Evolutionary conservation across 2,329 filamentous ascomycete species (phyloP).

Genomic region (Colletotrichum abscissum): DNA sequence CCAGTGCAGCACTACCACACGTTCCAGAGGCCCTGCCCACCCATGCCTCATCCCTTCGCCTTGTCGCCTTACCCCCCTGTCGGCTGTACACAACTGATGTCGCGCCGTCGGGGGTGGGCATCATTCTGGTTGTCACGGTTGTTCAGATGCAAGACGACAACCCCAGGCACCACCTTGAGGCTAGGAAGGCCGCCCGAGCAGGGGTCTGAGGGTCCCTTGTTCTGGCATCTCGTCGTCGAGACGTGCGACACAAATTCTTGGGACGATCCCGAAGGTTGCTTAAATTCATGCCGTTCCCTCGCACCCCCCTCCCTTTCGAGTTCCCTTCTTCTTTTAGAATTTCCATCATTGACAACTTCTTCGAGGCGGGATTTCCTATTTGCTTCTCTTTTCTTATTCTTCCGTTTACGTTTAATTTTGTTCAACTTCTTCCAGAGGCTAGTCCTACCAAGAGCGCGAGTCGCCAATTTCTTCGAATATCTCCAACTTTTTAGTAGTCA

Average conservation of each 20-base stretch:
- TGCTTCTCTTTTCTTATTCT: conserved; percentile 43
- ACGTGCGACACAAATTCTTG: conserved; percentile 34
- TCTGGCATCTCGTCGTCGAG: conserved; percentile 12
- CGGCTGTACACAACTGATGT: conserved; percentile 15
- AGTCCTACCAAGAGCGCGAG: conserved; percentile 63
- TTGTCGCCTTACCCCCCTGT: neutral
- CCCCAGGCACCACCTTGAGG: too few species aligned
- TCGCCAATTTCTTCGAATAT: conserved; percentile 47
- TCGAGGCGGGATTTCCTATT: conserved; percentile 33
- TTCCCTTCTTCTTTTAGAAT: conserved; percentile 37
- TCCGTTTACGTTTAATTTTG: conserved; percentile 36
- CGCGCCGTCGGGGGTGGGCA: neutral
- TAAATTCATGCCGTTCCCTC: conserved; percentile 54
- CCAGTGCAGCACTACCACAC: neutral
- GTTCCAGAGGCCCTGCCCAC: neutral
- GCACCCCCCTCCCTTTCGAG: conserved; percentile 41
- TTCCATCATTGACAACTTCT: conserved; percentile 24
- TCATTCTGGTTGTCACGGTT: neutral
- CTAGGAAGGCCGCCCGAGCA: conserved; percentile 38
- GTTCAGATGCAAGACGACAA: conserved; percentile 28
- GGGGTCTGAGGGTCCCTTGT: conserved; percentile 41
- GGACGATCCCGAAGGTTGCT: conserved; percentile 51
- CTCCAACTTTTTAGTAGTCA: conserved; percentile 35
- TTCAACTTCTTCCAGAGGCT: conserved; percentile 52
- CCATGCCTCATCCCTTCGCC: conserved; percentile 24